Percentiles rank a stretch among this genome's conserved stretches.
phyloP scores from a whole-genome alignment of 768 basidiomycete genomes.

The Rhizopogon salebrosus region DNA sequence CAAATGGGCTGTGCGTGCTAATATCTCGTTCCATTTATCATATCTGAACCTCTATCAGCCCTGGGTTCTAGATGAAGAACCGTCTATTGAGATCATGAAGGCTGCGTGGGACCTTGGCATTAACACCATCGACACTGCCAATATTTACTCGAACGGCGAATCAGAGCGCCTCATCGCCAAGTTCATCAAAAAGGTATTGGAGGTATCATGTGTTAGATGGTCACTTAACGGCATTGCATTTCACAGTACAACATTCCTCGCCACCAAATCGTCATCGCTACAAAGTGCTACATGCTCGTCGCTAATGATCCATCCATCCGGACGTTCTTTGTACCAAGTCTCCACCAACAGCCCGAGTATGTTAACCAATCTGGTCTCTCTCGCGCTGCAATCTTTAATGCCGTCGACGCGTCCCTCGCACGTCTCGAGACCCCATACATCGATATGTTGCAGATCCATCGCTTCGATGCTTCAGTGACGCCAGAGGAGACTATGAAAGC shows the following conservation, averaged over 20 bases:
- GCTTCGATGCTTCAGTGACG: constrained; percentile 32
- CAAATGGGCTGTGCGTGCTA: constrained; percentile 20
- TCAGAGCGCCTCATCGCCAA: constrained; percentile 33
- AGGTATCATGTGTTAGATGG: background rate
- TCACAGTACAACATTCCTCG: background rate
- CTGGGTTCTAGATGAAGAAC: constrained; percentile 23
- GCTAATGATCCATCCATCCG: constrained; percentile 1
- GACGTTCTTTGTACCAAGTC: background rate
- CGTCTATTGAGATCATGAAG: constrained; percentile 30
- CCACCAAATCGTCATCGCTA: constrained; percentile 16
- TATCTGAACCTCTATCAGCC: constrained; percentile 3
- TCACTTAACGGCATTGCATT: background rate
- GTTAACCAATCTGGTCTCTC: constrained; percentile 31
- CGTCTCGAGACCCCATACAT: constrained; percentile 33
- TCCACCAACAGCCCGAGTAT: constrained; percentile 12
- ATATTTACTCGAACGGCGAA: constrained; percentile 29
- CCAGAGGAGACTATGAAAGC: constrained; percentile 46
- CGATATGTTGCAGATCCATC: constrained; percentile 42
- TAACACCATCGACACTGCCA: constrained; percentile 36
- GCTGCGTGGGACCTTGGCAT: constrained; percentile 36
- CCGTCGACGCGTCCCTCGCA: constrained; percentile 30
- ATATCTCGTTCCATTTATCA: background rate
- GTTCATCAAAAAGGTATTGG: constrained; percentile 30
- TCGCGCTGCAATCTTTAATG: constrained; percentile 34
- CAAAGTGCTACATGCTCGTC: constrained; percentile 22